Evolutionary conservation across 176 grass and related monocot species (phyloP), one percentile per base, ranked within the genome.

Genomic region (Elymus sibiricus): DNA sequence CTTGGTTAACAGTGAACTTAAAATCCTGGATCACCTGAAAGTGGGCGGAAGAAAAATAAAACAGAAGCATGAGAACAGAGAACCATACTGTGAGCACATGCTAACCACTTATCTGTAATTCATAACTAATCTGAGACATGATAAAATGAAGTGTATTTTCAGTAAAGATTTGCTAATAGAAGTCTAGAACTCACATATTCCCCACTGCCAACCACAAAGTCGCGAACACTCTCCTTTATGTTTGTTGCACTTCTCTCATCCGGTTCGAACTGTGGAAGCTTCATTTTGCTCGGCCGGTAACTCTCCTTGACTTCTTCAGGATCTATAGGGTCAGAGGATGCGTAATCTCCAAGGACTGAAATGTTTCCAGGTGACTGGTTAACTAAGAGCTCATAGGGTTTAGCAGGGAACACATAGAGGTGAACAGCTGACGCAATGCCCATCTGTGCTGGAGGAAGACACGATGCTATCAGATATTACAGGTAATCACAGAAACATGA

Each of bases 21-120:
- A 99, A 96, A 81, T 99, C 97, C 74, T 96, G 94, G 85, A 99
- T 95, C 85, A 99, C 90, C 97, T 99, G 84, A 46, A 62, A 5
- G 64, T 56, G 13, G 8, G 51, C 42, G 10, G 34, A 26, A 69
- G 26, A 66, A 58, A 73, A 78, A 64, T n/a, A 77, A 46, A 8
- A 35, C 4, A 60, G 74, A 51, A 67, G 13, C 28, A 68, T 76
- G 77, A 47, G 47, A 76, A 81, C 24, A 43, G 81, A 29, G 24
- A 76, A 66, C 70, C 8, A 38, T 78, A 62, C n/a, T 19, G 12
- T 31, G 22, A 58, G 51, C 75, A 80, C 47, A 90, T 77, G 49
- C 31, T 22, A 43, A 43, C 61, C 37, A 73, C 19, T 56, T 64
- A 61, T 83, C 28, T 34, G 21, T 44, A 70, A 70, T 5, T 22